Conservation (phyloP, 805 yeast species). For the Yarrowia divulgata region DNA sequence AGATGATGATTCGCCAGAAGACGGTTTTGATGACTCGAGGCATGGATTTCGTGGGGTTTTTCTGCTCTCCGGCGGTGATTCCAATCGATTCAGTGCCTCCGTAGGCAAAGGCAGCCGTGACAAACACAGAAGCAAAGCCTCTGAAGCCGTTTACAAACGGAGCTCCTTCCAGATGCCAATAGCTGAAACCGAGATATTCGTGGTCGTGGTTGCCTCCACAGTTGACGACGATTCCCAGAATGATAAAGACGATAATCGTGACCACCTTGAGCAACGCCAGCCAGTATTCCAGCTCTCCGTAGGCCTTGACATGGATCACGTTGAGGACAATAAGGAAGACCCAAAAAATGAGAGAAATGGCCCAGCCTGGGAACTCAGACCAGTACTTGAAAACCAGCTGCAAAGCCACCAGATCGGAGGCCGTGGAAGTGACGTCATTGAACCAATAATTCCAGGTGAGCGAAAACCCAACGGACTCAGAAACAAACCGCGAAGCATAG, state of each 20-base stretch:
- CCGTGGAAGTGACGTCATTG: slow-evolving; percentile 59
- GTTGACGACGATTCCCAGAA: slow-evolving; percentile 63
- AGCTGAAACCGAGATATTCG: slow-evolving; percentile 60
- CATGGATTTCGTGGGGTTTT: slow-evolving; percentile 63
- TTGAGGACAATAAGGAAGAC: slow-evolving; percentile 56
- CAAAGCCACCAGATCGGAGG: slow-evolving; percentile 58
- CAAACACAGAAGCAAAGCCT: slow-evolving; percentile 62
- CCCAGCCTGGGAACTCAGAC: slow-evolving; percentile 60
- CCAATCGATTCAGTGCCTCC: slow-evolving; percentile 67
- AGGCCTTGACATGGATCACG: slow-evolving; percentile 59
- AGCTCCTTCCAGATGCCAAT: slow-evolving; percentile 62
- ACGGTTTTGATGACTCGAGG: slow-evolving; percentile 66
- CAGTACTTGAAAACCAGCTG: slow-evolving; percentile 58
- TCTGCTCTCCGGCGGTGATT: slow-evolving; percentile 66
- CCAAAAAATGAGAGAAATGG: slow-evolving; percentile 62
- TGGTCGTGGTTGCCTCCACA: slow-evolving; percentile 62
- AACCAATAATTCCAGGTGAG: slow-evolving; percentile 60
- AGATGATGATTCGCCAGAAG: slow-evolving; percentile 60
- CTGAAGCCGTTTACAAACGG: slow-evolving; percentile 51
- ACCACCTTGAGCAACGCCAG: slow-evolving; percentile 68
- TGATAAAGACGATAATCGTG: slow-evolving; percentile 68
- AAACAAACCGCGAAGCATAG: slow-evolving; percentile 59
- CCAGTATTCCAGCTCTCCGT: slow-evolving; percentile 73
- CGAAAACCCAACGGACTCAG: slow-evolving; percentile 61
- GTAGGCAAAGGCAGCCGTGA: slow-evolving; percentile 64